Base-by-base conservation (phyloP, 2,329 filamentous ascomycete species). In the Colletotrichum caudatum region DNA sequence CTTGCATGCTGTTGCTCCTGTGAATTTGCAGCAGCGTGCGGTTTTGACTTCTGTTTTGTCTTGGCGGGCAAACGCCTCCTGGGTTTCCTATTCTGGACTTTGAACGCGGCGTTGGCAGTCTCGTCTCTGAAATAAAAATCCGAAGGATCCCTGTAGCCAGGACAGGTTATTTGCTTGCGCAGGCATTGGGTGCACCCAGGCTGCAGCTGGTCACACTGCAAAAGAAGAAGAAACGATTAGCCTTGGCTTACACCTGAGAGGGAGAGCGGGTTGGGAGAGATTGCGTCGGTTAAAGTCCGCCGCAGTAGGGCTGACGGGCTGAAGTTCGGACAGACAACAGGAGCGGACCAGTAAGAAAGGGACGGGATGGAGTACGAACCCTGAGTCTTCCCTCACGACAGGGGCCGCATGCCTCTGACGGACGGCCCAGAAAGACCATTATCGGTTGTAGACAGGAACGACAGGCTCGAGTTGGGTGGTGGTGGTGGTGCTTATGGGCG, bases 351-450 rank as follows among this genome's bases (percentile, higher is more conserved):
- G 54, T 69, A 56, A 9, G 53, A 56, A 35, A n/a, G 51, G 23
- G 59, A 57, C 57, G 64, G 29, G 48, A 60, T 66, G 66, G 58
- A 41, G 51, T 37, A 65, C 76, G 72, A 62, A 77, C 77, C 74
- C 75, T 76, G 26, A 75, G 70, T 68, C 77, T 74, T 67, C 68
- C 72, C 23, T 74, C 71, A 5, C 77, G 77, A 72, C 77, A 78
- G 44, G 76, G 69, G 54, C 75, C 74, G 51, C 77, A 78, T 4
- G 77, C 77, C 2, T 76, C 76, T 35, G 77, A 78, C 8, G 77
- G 77, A 18, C 74, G 75, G 41, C 77, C 77, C 37, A 76, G 77
- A 44, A 78, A 78, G 12, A 82, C 77, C 76, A 78, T 76, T 78
- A 20, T 65, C 20, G 37, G 44, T 16, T 51, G 29, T 23, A 63